These are phyloP conservation scores for Fraxinus americana DNA, from an alignment of 257 asterid species.

Conservation along the genomic window DNA sequence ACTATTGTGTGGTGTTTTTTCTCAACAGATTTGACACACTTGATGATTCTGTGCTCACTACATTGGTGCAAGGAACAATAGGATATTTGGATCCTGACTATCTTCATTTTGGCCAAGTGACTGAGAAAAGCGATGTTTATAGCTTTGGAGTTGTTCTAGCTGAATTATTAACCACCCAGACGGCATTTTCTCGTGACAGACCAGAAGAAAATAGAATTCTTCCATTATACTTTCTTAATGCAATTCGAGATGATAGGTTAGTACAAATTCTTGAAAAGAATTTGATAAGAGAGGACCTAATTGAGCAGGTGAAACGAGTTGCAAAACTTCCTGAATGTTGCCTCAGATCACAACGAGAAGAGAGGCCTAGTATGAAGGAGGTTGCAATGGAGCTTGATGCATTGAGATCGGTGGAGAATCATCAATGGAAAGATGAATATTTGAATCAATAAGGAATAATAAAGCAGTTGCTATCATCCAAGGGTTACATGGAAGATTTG, in stretches of 20 bases:
- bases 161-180: conserved; percentile 40
- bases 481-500: too few relatives aligned
- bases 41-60: background rate
- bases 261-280: conserved; percentile 38
- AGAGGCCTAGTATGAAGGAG: conserved; percentile 49
- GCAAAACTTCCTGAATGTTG: conserved; percentile 40
- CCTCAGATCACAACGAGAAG: conserved; percentile 19
- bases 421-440: background rate
- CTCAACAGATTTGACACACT: background rate
- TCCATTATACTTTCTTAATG: conserved; percentile 23
- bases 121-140: conserved; percentile 50
- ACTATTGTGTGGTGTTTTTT: conserved; percentile 10
- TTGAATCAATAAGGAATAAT: background rate
- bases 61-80: conserved; percentile 35
- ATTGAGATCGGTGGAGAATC: background rate
- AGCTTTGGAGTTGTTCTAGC: conserved; percentile 52
- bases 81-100: conserved; percentile 50
- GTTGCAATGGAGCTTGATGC: conserved; percentile 41
- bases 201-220: conserved; percentile 28
- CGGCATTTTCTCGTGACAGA: conserved; percentile 26
- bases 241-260: conserved; percentile 21
- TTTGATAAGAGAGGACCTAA: conserved; percentile 31
- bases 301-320: conserved; percentile 32
- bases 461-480: background rate
- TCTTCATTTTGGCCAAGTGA: conserved; percentile 35